Conservation (phyloP, 352 stramenopile genomes). For the Phytophthora nicotianae region DNA sequence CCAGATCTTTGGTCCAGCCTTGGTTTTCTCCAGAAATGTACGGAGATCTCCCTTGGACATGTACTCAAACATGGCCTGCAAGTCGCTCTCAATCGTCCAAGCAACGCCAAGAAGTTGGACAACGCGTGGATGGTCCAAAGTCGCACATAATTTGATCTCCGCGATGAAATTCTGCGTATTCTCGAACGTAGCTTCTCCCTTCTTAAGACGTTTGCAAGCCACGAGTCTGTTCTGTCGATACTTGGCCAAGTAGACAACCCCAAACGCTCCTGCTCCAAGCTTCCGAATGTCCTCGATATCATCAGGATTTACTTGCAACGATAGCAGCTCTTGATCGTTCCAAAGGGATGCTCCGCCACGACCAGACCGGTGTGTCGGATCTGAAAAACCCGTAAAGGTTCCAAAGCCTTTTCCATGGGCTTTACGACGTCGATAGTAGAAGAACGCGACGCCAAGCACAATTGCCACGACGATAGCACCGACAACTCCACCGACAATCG, state of each 20-base stretch:
- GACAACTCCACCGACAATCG: conserved; percentile 51
- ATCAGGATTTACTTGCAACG: conserved; percentile 49
- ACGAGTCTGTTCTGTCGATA: conserved; percentile 46
- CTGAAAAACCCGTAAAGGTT: conserved; percentile 21
- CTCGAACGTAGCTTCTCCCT: conserved; percentile 48
- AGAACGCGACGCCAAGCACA: conserved; percentile 30
- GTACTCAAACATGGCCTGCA: conserved; percentile 75
- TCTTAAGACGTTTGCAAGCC: conserved; percentile 57
- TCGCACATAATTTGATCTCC: conserved; percentile 74
- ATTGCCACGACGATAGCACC: conserved; percentile 46
- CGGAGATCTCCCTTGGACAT: conserved; percentile 65
- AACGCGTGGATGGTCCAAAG: conserved; percentile 68
- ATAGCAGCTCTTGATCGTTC: conserved; percentile 62
- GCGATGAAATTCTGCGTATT: conserved; percentile 53
- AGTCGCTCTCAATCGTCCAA: conserved; percentile 57
- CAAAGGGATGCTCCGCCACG: conserved; percentile 33
- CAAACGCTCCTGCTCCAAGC: conserved; percentile 55
- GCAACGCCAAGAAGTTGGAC: conserved; percentile 68
- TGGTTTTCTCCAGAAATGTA: conserved; percentile 40
- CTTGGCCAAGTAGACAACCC: conserved; percentile 51
- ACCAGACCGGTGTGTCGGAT: conserved; percentile 14
- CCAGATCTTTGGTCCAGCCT: conserved; percentile 32
- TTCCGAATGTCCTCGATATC: conserved; percentile 55
- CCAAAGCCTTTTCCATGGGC: conserved; percentile 20
- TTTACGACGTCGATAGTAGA: conserved; percentile 35